Evolutionary conservation across 1,139 yeast species (phyloP), one percentile per base, ranked within the genome.

Genomic region (Scheffersomyces segobiensis): DNA sequence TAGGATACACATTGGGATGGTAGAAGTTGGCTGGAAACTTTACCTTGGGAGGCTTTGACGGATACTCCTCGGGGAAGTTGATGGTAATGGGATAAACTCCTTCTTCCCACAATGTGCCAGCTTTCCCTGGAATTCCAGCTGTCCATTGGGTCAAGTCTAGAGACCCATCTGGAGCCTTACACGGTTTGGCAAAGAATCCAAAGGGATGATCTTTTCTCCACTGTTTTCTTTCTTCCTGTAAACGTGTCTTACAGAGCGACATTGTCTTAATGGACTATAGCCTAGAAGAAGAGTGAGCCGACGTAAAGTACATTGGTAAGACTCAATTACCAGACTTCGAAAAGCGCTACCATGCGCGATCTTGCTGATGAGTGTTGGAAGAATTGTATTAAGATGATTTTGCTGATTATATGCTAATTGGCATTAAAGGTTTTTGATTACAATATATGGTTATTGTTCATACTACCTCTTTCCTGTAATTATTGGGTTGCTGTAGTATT

Each of bases 171-270:
- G 79, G 70, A 18, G 82, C 79, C 71, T 91, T 93, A 51, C 79
- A 73, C 5, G 99, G 99, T 69, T 91, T 92, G 49, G 99, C 99
- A 66, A 78, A 93, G 74, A 95, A 95, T 3, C 99, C 99, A 74
- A 93, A 95, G 0, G 99, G 99, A 72, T 96, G 99, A 71, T 93
- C 98, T 73, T 93, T 95, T 66, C 99, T 87, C 99, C 99, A 95
- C 72, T 90, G 93, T 75, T 93, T 95, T 72, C 98, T 62, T 73
- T 91, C 97, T 72, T 90, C 96, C 71, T 91, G 97, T 59, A 92
- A 81, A 65, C 97, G 83, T 62, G 87, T 92, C 64, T 89, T 81
- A 70, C 96, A 88, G 63, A 92, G 82, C 26, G 84, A 80, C 83
- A 70, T 70, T 56, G 2, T 32, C 42, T 32, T 32, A 12, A 32